These are phyloP conservation scores for Garcia nutans DNA, from an alignment of 345 rosid species.

Conservation along the genomic window DNA sequence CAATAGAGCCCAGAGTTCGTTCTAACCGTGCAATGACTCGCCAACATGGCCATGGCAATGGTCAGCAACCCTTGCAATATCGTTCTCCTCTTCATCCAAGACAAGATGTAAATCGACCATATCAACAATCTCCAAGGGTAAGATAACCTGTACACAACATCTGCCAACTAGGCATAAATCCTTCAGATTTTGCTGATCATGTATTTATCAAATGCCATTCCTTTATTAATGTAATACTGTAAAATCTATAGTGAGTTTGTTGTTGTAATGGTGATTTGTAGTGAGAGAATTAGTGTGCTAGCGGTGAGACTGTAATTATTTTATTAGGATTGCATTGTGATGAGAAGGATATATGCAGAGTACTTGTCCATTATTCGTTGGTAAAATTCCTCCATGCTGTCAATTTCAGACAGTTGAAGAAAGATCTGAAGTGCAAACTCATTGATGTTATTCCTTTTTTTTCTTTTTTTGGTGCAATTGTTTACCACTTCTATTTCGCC, in stretches of 20 bases:
- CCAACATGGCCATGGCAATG: slow-evolving; percentile 22
- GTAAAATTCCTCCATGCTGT: background rate
- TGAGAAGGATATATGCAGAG: background rate
- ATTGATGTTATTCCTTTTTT: background rate
- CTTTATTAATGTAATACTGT: background rate
- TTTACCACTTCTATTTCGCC: background rate
- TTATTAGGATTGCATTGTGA: background rate
- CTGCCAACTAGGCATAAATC: background rate
- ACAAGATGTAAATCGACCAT: slow-evolving; percentile 29
- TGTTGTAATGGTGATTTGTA: background rate
- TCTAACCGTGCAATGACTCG: slow-evolving; percentile 29
- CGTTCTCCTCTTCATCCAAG: slow-evolving; percentile 54
- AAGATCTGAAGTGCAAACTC: background rate
- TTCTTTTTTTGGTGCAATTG: background rate
- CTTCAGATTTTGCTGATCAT: background rate
- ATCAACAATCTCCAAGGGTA: slow-evolving; percentile 23
- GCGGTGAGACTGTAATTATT: background rate
- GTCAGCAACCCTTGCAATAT: slow-evolving; percentile 38
- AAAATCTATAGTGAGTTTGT: slow-evolving; percentile 1
- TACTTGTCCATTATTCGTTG: background rate
- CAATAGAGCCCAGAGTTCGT: slow-evolving; percentile 48
- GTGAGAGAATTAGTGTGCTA: background rate
- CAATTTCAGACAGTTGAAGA: background rate
- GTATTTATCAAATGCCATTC: background rate
- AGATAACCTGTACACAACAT: slow-evolving; percentile 11